A percentile compares a stretch with the other conserved stretches of the same genome.
Conservation (phyloP, 495 filamentous ascomycete genomes). For the Thozetella sp. region DNA sequence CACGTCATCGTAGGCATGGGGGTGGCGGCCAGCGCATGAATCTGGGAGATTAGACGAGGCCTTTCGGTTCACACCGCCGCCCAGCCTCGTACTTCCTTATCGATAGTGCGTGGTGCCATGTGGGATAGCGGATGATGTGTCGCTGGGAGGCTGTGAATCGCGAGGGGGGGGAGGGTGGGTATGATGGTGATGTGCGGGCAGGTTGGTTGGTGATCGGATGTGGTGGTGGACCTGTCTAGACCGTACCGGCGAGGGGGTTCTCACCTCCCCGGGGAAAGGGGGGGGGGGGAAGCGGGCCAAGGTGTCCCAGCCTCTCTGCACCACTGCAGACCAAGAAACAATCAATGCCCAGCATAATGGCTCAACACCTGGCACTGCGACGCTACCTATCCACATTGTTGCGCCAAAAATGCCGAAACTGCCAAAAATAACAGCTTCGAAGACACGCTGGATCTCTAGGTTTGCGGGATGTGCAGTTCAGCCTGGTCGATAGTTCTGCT, state of each 20-base stretch:
- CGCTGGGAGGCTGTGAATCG: not conserved
- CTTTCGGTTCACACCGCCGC: not conserved
- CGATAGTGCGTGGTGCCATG: not conserved
- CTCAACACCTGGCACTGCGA: not conserved
- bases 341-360: not conserved
- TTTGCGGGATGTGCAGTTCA: too few relatives aligned
- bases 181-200: not conserved
- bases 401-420: not conserved
- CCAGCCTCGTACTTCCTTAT: not conserved
- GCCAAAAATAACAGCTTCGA: not conserved
- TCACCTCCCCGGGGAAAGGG: too few relatives aligned
- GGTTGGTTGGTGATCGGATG: too few relatives aligned
- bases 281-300: too few relatives aligned
- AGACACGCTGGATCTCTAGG: not conserved
- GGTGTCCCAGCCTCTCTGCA: too few relatives aligned
- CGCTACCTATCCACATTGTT: not conserved
- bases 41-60: not conserved
- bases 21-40: not conserved
- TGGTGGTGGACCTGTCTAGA: too few relatives aligned
- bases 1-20: not conserved
- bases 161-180: not conserved
- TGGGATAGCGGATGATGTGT: constrained; percentile 3
- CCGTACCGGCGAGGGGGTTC: too few relatives aligned
- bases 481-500: too few relatives aligned
- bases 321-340: too few relatives aligned